Evolutionary conservation across 805 yeast species (phyloP), one percentile per base, ranked within the genome.

Genomic region (Yamadazyma kitorensis): DNA sequence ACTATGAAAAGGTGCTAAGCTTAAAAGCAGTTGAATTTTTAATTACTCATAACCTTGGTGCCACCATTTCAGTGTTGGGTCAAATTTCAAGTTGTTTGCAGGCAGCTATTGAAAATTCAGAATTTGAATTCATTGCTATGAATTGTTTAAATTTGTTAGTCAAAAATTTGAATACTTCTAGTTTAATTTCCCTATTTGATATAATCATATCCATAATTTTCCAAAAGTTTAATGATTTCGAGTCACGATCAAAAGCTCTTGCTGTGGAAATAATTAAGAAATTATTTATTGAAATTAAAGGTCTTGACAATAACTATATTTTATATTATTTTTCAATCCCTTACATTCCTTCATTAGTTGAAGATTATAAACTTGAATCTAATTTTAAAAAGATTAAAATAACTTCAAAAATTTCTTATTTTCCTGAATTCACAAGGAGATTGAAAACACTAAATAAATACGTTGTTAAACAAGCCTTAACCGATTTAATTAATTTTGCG

Each of bases 51-150:
- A 67, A 79, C 11, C 74, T 84, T 19, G 72, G 77, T 4, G 74
- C 84, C 2, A 61, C 64, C 0, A 49, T 66, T 3, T 55, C 66
- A 24, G 86, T 86, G 0, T 57, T 84, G 22, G 94, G 96, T 0
- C 98, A 89, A 52, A 76, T 91, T 4, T 82, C 86, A 39, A 83
- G 95, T 2, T 84, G 95, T 47, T 61, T 91, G 9, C 96, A 87
- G 51, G 79, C 88, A 1, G 81, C 91, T 0, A 57, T 89, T 15
- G 88, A 81, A 24, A 73, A 72, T 13, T 60, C 70, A 0, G 78
- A 76, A 16, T 68, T 88, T 10, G 81, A 81, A 39, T 61, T 62
- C 11, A 72, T 73, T 24, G 76, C 91, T 0, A 60, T 93, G 26
- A 64, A 70, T 29, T 82, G 93, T 36, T 81, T 96, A 82, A 67